Conservation (phyloP, 345 rosid genomes). For the Luvunga scandens region DNA sequence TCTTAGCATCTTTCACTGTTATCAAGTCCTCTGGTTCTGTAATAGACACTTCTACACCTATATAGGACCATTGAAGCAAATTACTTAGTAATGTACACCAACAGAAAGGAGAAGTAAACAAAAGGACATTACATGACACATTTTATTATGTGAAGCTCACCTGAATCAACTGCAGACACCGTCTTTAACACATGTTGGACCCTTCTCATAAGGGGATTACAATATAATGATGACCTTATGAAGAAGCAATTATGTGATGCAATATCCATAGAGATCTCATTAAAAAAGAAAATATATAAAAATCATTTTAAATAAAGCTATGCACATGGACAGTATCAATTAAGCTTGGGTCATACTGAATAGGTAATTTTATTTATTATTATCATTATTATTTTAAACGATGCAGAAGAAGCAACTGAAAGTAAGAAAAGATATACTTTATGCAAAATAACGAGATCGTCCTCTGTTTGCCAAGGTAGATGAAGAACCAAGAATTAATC, state of each 20-base stretch:
- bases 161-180: constrained; percentile 45
- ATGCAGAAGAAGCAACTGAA: neutral
- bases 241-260: neutral
- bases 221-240: constrained; percentile 17
- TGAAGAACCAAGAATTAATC: neutral
- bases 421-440: neutral
- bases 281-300: neutral
- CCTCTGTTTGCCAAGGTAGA: neutral
- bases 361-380: too few species aligned
- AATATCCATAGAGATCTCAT: neutral
- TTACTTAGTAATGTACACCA: neutral
- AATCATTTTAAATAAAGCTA: neutral
- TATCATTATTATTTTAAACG: too few species aligned
- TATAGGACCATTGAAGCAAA: constrained; percentile 1
- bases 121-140: neutral
- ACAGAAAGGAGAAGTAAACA: neutral
- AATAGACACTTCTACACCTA: constrained; percentile 52
- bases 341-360: neutral
- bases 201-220: constrained; percentile 3
- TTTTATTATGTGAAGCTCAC: constrained; percentile 19
- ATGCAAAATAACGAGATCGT: neutral
- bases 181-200: constrained; percentile 23
- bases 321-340: too few species aligned
- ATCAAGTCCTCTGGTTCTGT: constrained; percentile 40
- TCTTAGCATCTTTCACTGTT: constrained; percentile 43